Percentiles rank a stretch among this genome's conserved stretches.
phyloP scores from a whole-genome alignment of 441 rosid genomes.

The Capsella rubella region DNA sequence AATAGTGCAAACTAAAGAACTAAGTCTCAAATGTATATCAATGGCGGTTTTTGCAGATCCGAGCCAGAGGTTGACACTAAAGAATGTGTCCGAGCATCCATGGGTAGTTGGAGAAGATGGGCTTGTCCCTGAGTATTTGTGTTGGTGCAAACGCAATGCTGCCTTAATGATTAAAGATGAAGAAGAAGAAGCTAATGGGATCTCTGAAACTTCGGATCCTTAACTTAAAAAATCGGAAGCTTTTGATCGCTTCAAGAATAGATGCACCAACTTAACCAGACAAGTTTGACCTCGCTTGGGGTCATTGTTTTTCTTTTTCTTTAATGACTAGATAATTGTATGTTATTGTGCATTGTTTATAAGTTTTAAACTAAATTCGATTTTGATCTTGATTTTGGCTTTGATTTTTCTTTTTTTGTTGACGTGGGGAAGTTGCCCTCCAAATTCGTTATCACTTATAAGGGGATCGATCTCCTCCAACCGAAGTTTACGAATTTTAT shows the following conservation, averaged over 20 bases:
- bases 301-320: background rate
- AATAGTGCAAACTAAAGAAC: background rate
- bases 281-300: conserved; percentile 19
- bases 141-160: conserved; percentile 83
- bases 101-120: conserved; percentile 85
- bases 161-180: conserved; percentile 32
- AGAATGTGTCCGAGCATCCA: conserved; percentile 66
- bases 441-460: background rate
- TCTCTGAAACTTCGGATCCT: conserved; percentile 25
- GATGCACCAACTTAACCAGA: conserved; percentile 1
- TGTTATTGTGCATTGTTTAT: conserved; percentile 15
- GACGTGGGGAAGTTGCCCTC: background rate
- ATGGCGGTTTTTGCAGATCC: conserved; percentile 64
- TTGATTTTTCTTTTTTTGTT: background rate
- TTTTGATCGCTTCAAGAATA: conserved; percentile 28
- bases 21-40: background rate
- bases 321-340: conserved; percentile 1
- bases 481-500: too few species aligned
- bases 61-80: conserved; percentile 68
- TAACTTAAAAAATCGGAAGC: conserved; percentile 24
- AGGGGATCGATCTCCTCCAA: background rate
- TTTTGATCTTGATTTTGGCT: background rate
- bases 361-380: conserved; percentile 3
- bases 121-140: conserved; percentile 61
- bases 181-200: conserved; percentile 46